A percentile compares a stretch with the other conserved stretches of the same genome.
These are phyloP conservation scores for Nyctanthes arbortristis DNA, from an alignment of 257 asterid species.

Conservation along the genomic window DNA sequence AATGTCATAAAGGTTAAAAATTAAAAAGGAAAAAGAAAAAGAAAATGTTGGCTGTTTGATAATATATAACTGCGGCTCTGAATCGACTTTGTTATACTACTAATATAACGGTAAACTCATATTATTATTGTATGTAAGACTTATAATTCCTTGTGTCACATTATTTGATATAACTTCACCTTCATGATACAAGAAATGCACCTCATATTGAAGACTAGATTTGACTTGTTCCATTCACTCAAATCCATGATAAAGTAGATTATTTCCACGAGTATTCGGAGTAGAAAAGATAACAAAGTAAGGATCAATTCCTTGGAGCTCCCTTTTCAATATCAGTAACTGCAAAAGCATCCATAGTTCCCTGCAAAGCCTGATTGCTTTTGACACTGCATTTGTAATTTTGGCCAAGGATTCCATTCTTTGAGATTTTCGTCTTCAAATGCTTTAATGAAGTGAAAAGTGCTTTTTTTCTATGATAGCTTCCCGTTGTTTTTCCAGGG, in stretches of 20 bases:
- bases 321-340: slow-evolving; percentile 18
- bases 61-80: too few species aligned
- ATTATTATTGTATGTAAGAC: too few species aligned
- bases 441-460: not conserved
- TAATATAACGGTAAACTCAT: too few species aligned
- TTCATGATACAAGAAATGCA: not conserved
- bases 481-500: too few species aligned
- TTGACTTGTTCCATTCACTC: not conserved
- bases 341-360: slow-evolving; percentile 10
- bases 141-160: too few species aligned
- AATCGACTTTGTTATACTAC: too few species aligned
- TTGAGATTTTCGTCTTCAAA: not conserved
- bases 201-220: not conserved
- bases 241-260: not conserved
- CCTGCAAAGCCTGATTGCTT: not conserved
- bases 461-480: too few species aligned
- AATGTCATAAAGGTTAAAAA: too few species aligned
- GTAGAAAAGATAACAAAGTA: slow-evolving; percentile 9
- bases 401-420: not conserved
- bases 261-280: not conserved
- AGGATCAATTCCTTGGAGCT: slow-evolving; percentile 29
- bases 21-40: too few species aligned
- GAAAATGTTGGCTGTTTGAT: too few species aligned
- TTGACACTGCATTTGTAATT: not conserved
- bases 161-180: too few species aligned